These are phyloP conservation scores for Ochromonas danica DNA, from an alignment of 108 stramenopile species.

Conservation along the genomic window DNA sequence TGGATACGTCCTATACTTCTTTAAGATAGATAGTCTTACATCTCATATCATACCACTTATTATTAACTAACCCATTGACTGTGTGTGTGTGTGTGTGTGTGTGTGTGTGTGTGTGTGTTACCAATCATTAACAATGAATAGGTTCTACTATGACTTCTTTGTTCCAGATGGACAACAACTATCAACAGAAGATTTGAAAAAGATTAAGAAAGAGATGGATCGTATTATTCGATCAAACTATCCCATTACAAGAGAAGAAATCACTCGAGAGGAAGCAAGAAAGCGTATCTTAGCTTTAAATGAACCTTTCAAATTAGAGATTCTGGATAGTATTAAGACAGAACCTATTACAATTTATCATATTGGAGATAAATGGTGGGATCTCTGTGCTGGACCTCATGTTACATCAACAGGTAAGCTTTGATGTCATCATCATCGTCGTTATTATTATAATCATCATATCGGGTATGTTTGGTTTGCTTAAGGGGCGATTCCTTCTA, in stretches of 20 bases:
- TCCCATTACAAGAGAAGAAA: constrained; percentile 80
- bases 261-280: constrained; percentile 56
- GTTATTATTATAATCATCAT: too few relatives aligned
- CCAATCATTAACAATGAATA: too few relatives aligned
- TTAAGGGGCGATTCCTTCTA: too few relatives aligned
- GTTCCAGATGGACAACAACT: constrained; percentile 67
- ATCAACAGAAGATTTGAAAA: constrained; percentile 75
- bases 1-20: too few relatives aligned
- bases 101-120: too few relatives aligned
- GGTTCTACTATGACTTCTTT: constrained; percentile 93
- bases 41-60: too few relatives aligned
- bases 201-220: constrained; percentile 92
- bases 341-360: constrained; percentile 93
- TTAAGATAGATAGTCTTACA: too few relatives aligned
- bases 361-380: constrained; percentile 94
- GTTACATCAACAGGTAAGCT: constrained; percentile 72
- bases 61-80: too few relatives aligned
- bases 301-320: constrained; percentile 93
- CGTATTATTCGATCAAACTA: constrained; percentile 82
- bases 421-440: too few relatives aligned
- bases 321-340: constrained; percentile 77
- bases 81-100: too few relatives aligned
- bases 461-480: too few relatives aligned
- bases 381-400: constrained; percentile 95
- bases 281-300: constrained; percentile 69